These are phyloP conservation scores for Cladosporium sp. DNA, from an alignment of 2,329 filamentous ascomycete genomes.

Conservation along the genomic window DNA sequence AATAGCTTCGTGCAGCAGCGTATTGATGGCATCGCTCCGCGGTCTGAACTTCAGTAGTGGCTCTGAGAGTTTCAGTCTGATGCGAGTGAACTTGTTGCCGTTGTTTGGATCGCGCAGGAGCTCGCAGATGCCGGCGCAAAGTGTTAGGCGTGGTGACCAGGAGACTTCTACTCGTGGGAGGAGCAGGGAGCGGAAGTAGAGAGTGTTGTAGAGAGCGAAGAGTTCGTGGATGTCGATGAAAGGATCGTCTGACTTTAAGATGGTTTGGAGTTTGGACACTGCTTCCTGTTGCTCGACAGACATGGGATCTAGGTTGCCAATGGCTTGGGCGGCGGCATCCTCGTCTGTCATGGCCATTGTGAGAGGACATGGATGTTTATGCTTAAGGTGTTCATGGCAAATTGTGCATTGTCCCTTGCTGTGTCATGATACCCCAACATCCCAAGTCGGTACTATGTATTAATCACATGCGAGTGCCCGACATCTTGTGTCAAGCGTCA, in stretches of 20 bases:
- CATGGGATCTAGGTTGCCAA: constrained; percentile 37
- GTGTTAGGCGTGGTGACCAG: constrained; percentile 47
- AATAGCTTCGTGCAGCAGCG: constrained; percentile 47
- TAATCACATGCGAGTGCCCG: neutral
- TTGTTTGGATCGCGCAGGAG: constrained; percentile 40
- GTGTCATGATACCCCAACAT: neutral
- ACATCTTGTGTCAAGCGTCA: neutral
- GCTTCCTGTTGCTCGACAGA: constrained; percentile 39
- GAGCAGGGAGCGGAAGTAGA: constrained; percentile 46
- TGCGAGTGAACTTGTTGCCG: constrained; percentile 40
- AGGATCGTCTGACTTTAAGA: constrained; percentile 39
- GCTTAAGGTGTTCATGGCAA: neutral
- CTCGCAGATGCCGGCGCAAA: constrained; percentile 49
- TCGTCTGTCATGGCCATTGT: constrained; percentile 44
- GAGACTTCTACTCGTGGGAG: constrained; percentile 43
- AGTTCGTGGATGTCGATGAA: constrained; percentile 45
- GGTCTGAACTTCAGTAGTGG: constrained; percentile 47
- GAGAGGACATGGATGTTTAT: neutral
- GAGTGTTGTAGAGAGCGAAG: constrained; percentile 42
- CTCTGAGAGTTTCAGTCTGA: constrained; percentile 46
- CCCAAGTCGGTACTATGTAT: too few relatives aligned
- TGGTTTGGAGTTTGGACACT: constrained; percentile 36
- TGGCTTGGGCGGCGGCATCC: constrained; percentile 42
- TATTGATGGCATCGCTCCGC: constrained; percentile 45
- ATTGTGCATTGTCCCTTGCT: neutral